phyloP scores from a whole-genome alignment of 1,139 yeast genomes.

The Saccharomyces uvarum region DNA sequence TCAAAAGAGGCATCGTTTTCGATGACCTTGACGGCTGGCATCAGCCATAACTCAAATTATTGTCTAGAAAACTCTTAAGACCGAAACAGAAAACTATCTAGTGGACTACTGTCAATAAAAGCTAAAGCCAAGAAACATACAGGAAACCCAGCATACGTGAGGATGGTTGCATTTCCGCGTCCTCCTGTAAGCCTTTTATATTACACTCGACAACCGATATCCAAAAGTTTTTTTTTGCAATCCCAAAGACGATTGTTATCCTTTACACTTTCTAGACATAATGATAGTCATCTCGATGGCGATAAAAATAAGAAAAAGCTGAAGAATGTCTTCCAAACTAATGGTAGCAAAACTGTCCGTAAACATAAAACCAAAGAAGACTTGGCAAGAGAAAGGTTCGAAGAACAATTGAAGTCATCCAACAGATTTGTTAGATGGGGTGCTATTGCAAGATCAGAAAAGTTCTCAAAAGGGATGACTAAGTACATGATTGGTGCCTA shows the following conservation, averaged over 20 bases:
- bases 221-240: not conserved
- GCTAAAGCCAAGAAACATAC: not conserved
- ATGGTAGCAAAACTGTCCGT: constrained; percentile 20
- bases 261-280: not conserved
- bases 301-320: not conserved
- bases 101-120: not conserved
- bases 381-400: constrained; percentile 29
- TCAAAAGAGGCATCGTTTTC: not conserved
- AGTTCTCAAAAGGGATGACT: constrained; percentile 41
- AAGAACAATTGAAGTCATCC: constrained; percentile 30
- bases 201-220: not conserved
- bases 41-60: not conserved
- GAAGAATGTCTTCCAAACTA: constrained; percentile 5
- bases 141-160: not conserved
- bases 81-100: not conserved
- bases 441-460: constrained; percentile 39
- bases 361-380: constrained; percentile 30
- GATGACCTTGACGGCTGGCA: not conserved
- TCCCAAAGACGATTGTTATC: not conserved
- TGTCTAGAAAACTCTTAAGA: not conserved
- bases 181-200: not conserved
- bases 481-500: constrained; percentile 55
- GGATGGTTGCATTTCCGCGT: not conserved
- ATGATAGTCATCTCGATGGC: not conserved
- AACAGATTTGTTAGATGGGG: constrained; percentile 39